Percentiles rank a stretch among this genome's conserved stretches.
Conservation (phyloP, 495 filamentous ascomycete genomes). For the Aspergillus heteromorphus region DNA sequence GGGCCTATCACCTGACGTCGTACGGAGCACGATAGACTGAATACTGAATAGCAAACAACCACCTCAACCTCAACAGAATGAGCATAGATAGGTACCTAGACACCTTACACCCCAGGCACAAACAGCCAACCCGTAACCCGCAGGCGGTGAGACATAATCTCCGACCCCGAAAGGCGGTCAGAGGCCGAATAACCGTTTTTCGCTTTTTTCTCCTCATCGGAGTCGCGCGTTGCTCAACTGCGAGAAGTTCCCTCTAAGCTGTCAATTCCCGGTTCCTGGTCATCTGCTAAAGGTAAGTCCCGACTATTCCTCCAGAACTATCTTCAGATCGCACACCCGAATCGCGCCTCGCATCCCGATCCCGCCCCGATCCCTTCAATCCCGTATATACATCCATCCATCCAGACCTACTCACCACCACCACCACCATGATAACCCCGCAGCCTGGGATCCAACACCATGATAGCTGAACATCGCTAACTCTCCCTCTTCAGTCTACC, state of each 20-base stretch:
- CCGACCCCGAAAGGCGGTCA: conserved; percentile 18
- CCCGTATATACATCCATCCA: no score
- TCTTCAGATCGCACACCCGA: no score
- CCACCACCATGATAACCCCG: not conserved
- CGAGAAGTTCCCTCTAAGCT: not conserved
- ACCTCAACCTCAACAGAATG: no score
- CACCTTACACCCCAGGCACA: not conserved
- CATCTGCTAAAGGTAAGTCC: not conserved
- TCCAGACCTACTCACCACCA: no score
- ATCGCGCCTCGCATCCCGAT: no score
- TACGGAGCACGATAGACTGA: no score
- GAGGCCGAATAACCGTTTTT: conserved; percentile 22
- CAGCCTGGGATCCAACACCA: not conserved
- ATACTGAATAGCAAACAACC: no score
- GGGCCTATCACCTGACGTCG: not conserved
- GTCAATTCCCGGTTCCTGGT: not conserved
- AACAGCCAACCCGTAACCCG: not conserved
- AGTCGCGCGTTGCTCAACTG: not conserved
- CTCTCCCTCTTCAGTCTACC: not conserved
- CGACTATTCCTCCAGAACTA: not conserved
- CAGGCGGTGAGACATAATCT: not conserved
- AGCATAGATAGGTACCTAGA: no score
- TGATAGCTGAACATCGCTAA: no score
- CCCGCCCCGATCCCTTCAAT: no score
- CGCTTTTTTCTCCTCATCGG: conserved; percentile 11